Percentiles rank a stretch among this genome's conserved stretches.
Conservation (phyloP, 176 grass and related monocot species). For the Triticum monococcum region DNA sequence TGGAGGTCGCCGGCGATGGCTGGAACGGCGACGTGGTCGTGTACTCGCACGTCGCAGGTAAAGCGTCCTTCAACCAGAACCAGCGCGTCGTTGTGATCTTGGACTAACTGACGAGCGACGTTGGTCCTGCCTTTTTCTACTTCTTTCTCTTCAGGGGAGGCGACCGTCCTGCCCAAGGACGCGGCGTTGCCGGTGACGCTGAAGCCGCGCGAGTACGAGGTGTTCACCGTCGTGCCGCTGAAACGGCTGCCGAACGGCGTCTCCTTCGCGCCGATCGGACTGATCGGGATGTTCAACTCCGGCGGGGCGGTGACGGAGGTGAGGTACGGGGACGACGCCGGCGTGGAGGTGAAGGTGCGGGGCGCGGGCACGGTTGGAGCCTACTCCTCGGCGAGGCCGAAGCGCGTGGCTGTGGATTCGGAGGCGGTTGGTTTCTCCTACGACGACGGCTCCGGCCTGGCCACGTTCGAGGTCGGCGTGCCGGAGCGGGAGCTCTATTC, state of each 20-base stretch:
- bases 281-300: constrained; percentile 73
- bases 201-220: constrained; percentile 63
- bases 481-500: constrained; percentile 46
- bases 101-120: background rate
- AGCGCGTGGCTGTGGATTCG: constrained; percentile 35
- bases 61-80: background rate
- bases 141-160: constrained; percentile 37
- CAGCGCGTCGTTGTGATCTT: background rate
- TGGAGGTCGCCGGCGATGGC: constrained; percentile 28
- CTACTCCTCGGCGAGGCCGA: constrained; percentile 58
- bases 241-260: constrained; percentile 41
- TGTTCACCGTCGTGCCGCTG: constrained; percentile 62
- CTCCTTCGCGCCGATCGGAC: constrained; percentile 66
- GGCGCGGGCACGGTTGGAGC: constrained; percentile 45
- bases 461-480: constrained; percentile 46
- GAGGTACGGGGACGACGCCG: background rate
- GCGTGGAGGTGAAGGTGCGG: constrained; percentile 34
- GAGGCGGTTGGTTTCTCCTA: constrained; percentile 42
- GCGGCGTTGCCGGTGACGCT: constrained; percentile 58
- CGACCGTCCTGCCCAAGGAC: constrained; percentile 51
- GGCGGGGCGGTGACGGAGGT: constrained; percentile 59
- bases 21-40: constrained; percentile 69
- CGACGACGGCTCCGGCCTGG: constrained; percentile 32
- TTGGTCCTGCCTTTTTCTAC: background rate
- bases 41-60: constrained; percentile 65